Conservation (phyloP, 2,329 filamentous ascomycete species). For the Coniochaeta sp. region DNA sequence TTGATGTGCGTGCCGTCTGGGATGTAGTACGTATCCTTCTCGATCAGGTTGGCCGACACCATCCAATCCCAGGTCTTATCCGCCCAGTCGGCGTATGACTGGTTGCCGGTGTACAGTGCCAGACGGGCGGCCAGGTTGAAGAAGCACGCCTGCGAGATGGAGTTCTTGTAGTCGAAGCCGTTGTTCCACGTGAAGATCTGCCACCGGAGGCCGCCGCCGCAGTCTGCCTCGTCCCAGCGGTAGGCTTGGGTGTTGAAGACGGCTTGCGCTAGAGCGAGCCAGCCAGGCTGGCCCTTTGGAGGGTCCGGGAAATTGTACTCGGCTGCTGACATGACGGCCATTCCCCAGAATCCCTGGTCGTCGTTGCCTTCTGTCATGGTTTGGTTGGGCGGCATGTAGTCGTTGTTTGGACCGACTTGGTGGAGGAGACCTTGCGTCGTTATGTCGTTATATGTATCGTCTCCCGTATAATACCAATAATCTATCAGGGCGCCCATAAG, state of each 20-base stretch:
- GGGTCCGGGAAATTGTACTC: conserved; percentile 58
- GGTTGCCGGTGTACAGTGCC: conserved; percentile 57
- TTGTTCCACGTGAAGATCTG: conserved; percentile 75
- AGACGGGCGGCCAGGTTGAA: conserved; percentile 3
- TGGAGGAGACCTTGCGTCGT: conserved; percentile 59
- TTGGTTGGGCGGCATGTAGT: conserved; percentile 69
- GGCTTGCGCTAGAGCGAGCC: conserved; percentile 52
- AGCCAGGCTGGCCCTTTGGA: conserved; percentile 44
- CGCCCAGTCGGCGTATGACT: conserved; percentile 68
- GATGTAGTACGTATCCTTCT: conserved; percentile 42
- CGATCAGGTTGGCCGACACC: conserved; percentile 43
- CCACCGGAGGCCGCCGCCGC: conserved; percentile 67
- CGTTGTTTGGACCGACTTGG: conserved; percentile 61
- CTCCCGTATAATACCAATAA: conserved; percentile 76
- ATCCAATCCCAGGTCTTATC: conserved; percentile 63
- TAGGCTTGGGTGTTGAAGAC: conserved; percentile 66
- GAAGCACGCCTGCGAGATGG: conserved; percentile 3
- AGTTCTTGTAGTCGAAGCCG: conserved; percentile 41
- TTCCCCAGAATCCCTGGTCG: conserved; percentile 64
- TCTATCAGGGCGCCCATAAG: conserved; percentile 63
- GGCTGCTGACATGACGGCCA: conserved; percentile 59
- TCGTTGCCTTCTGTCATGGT: conserved; percentile 61
- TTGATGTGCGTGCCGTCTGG: conserved; percentile 38
- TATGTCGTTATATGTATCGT: conserved; percentile 60
- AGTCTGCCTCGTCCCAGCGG: conserved; percentile 61